Evolutionary conservation across 345 rosid genomes (phyloP), one percentile per base, ranked within the genome.

Genomic region (Sonneratia caseolaris): DNA sequence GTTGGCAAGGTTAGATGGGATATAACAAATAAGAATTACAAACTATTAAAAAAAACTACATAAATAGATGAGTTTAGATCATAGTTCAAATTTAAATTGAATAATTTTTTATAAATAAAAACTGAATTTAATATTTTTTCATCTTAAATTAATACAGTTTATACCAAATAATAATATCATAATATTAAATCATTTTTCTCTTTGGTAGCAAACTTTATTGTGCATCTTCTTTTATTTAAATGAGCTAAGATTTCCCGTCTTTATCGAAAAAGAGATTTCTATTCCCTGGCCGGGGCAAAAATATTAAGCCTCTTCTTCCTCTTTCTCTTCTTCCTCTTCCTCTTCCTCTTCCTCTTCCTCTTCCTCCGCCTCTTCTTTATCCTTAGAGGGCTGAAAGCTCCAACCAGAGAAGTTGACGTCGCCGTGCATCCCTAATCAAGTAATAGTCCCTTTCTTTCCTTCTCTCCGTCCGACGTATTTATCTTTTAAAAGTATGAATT

Each of bases 331-430:
- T 0, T 27, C 32, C 0, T 27, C 32, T 21, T 32, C 57, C 37
- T 40, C 37, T 36, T 47, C 37, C 18, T 38, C 16, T 53, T 37
- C 27, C 36, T 40, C 45, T 38, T 55, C 19, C 18, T 27, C 15
- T 32, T 57, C 73, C 47, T 13, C 45, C 48, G 37, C 42, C 42
- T 62, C 15, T 70, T 47, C 67, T 42, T 70, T 36, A 24, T 8
- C 43, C 71, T 21, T 3, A 18, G 59, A 53, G 59, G 59, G 4
- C 59, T 4, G 78, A 72, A 72, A 75, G 74, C 73, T 61, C 62
- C 79, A 61, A 40, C 15, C 37, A 77, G 78, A 78, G 79, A 77
- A 45, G 79, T 81, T 66, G 71, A 73, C 78, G n/a, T 80, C 77
- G 65, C 73, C 70, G 76, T 76, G 76, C 76, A 69, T 74, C 64